Percentiles rank a stretch among this genome's conserved stretches.
These are phyloP conservation scores for Entomortierella beljakovae DNA, from an alignment of 192 early-diverging fungal genomes.

Conservation along the genomic window DNA sequence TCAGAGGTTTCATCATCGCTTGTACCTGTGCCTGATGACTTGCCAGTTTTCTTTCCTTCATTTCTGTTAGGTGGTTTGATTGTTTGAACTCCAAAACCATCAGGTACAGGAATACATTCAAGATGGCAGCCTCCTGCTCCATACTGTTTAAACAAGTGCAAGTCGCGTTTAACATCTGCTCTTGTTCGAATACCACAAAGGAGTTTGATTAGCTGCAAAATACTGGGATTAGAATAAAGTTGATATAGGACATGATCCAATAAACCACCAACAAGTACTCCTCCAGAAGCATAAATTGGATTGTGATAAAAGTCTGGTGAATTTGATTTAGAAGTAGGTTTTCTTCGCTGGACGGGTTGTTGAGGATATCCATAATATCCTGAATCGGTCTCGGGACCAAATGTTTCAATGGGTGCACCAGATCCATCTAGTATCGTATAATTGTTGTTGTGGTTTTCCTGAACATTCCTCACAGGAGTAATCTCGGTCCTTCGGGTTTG, in stretches of 20 bases:
- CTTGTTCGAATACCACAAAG: slow-evolving; percentile 69
- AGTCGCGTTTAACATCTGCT: slow-evolving; percentile 49
- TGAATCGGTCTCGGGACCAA: slow-evolving; percentile 19
- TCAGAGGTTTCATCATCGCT: no score
- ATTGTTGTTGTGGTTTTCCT: not conserved
- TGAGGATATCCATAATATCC: slow-evolving; percentile 29
- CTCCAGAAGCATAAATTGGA: slow-evolving; percentile 75
- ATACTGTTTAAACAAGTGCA: slow-evolving; percentile 48
- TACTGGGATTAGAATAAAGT: slow-evolving; percentile 64
- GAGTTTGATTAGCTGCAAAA: slow-evolving; percentile 70
- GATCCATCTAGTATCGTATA: slow-evolving; percentile 10
- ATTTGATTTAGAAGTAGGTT: not conserved
- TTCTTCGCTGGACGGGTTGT: slow-evolving; percentile 1
- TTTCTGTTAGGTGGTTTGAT: slow-evolving; percentile 5
- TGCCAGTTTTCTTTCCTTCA: not conserved
- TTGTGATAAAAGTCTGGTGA: slow-evolving; percentile 51
- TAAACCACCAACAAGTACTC: slow-evolving; percentile 68
- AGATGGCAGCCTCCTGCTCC: slow-evolving; percentile 42
- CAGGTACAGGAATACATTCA: slow-evolving; percentile 43
- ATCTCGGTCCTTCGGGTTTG: slow-evolving; percentile 39
- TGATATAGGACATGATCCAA: slow-evolving; percentile 65
- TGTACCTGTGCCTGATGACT: not conserved
- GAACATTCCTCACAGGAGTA: not conserved
- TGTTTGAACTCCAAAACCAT: slow-evolving; percentile 55
- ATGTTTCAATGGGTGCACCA: slow-evolving; percentile 4